These are phyloP conservation scores for Cordyceps cateniannulata DNA, from an alignment of 2,329 filamentous ascomycete species.

Conservation along the genomic window DNA sequence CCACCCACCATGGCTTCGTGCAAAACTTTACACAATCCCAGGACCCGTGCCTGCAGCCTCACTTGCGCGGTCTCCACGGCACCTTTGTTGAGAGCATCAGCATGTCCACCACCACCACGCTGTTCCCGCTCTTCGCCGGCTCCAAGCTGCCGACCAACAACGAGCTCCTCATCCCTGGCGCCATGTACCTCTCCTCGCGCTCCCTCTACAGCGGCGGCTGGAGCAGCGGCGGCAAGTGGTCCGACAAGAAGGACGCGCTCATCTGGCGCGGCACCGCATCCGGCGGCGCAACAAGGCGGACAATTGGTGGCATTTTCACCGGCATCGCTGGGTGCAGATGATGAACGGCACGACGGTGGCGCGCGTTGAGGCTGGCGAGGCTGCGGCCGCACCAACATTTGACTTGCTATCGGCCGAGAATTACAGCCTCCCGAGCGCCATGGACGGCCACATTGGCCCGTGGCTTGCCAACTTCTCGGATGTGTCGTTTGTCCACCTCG, in stretches of 20 bases:
- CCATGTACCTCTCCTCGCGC: conserved; percentile 51
- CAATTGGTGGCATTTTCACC: conserved; percentile 55
- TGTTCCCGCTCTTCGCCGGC: conserved; percentile 53
- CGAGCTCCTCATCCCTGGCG: conserved; percentile 55
- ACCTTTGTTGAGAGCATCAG: conserved; percentile 46
- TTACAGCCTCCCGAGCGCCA: background rate
- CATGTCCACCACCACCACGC: conserved; percentile 41
- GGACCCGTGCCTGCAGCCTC: conserved; percentile 50
- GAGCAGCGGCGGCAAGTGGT: conserved; percentile 43
- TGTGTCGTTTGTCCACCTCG: conserved; percentile 23
- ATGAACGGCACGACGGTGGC: conserved; percentile 48
- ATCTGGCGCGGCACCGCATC: conserved; percentile 55
- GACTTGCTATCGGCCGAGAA: background rate
- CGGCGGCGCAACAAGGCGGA: conserved; percentile 39
- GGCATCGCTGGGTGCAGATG: conserved; percentile 48
- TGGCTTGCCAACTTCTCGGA: conserved; percentile 22
- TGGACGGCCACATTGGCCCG: conserved; percentile 16
- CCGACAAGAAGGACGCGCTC: conserved; percentile 40
- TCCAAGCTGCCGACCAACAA: conserved; percentile 54
- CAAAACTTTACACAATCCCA: conserved; percentile 48
- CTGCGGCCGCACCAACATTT: background rate
- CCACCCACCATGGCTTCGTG: conserved; percentile 39
- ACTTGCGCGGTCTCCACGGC: conserved; percentile 40
- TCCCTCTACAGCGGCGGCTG: conserved; percentile 44
- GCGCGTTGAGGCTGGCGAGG: conserved; percentile 19